These are phyloP conservation scores for Hexamita inflata DNA, from an alignment of 208 protist genomes.

Conservation along the genomic window DNA sequence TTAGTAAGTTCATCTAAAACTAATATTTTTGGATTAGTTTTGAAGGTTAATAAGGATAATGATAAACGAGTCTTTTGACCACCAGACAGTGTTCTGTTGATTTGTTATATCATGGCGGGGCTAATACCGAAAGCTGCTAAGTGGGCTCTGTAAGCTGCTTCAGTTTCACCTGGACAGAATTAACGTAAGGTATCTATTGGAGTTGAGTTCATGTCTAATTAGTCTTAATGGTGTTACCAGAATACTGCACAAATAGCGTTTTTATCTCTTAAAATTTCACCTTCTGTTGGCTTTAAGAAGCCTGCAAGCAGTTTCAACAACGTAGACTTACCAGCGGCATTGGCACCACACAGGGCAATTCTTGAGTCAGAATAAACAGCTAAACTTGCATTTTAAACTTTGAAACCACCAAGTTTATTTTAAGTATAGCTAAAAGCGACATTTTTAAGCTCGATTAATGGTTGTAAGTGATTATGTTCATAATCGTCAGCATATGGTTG, in stretches of 20 bases:
- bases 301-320: constrained; percentile 50
- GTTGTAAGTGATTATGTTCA: background rate
- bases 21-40: constrained; percentile 65
- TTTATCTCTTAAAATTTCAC: constrained; percentile 26
- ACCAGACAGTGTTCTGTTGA: constrained; percentile 66
- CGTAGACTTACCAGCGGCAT: constrained; percentile 48
- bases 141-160: constrained; percentile 63
- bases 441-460: background rate
- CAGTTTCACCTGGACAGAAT: constrained; percentile 62
- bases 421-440: constrained; percentile 2
- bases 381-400: background rate
- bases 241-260: constrained; percentile 60
- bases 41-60: constrained; percentile 66
- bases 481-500: background rate
- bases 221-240: constrained; percentile 73
- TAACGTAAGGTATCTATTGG: constrained; percentile 65
- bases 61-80: constrained; percentile 75
- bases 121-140: constrained; percentile 68
- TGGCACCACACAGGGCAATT: constrained; percentile 22
- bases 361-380: background rate
- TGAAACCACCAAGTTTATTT: constrained; percentile 1
- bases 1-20: constrained; percentile 81
- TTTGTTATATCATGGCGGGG: constrained; percentile 49
- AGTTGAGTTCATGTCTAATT: constrained; percentile 64
- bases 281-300: constrained; percentile 29